These are phyloP conservation scores for Heterobasidion irregulare DNA, from an alignment of 1,284 basidiomycete species.

Conservation along the genomic window DNA sequence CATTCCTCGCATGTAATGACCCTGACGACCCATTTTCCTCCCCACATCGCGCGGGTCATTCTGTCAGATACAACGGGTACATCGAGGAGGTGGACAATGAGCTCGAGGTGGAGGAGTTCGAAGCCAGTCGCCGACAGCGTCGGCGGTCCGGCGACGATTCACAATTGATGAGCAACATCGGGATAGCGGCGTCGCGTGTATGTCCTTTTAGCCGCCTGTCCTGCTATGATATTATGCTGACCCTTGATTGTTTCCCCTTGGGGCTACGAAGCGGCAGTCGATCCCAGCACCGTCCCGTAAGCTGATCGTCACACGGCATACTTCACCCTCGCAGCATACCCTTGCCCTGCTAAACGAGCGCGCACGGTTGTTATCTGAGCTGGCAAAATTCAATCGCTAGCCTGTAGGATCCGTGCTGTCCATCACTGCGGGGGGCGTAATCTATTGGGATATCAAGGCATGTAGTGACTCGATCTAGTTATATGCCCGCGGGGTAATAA, in stretches of 20 bases:
- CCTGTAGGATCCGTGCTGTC: neutral
- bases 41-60: conserved; percentile 11
- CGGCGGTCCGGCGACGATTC: neutral
- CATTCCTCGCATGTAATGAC: conserved; percentile 11
- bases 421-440: no score
- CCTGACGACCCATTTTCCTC: conserved; percentile 6
- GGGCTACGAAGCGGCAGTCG: no score
- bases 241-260: no score
- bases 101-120: conserved; percentile 39
- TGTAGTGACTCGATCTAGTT: no score
- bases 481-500: no score
- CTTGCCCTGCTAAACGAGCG: conserved; percentile 42
- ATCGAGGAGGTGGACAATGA: conserved; percentile 45
- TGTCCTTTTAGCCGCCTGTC: neutral
- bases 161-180: neutral
- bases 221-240: no score
- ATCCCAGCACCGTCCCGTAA: neutral
- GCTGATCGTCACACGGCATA: conserved; percentile 24
- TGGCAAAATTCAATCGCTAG: conserved; percentile 26
- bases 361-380: conserved; percentile 35
- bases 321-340: conserved; percentile 31
- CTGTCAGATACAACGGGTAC: conserved; percentile 43
- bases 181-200: neutral
- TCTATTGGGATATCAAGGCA: no score
- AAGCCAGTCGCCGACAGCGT: conserved; percentile 15